Conservation (phyloP, 208 protist genomes). For the Acanthamoeba healyi region DNA sequence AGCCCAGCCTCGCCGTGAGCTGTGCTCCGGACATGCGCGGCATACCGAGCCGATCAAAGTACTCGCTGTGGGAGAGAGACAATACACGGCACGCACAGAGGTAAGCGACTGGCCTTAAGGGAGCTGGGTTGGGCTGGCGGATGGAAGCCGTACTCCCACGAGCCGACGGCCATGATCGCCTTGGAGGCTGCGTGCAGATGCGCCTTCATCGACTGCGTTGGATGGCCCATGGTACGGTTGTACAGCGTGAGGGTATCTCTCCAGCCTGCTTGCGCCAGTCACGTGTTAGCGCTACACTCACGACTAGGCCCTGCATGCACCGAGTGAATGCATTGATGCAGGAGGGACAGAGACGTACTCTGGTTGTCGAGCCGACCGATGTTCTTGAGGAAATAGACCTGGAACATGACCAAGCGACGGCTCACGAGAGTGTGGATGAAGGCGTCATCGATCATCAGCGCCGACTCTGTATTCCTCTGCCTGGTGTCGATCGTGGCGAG, state of each 20-base stretch:
- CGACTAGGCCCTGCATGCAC: no score
- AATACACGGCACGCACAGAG: no score
- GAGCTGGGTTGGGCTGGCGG: no score
- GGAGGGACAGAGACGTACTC: not conserved
- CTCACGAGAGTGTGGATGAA: not conserved
- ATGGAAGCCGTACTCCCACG: conserved; percentile 5
- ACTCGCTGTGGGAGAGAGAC: not conserved
- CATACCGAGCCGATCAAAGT: not conserved
- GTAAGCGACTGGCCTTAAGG: no score
- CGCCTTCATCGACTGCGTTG: not conserved
- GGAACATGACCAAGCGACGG: conserved; percentile 55
- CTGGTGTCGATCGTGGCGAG: not conserved
- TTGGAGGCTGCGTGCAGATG: not conserved
- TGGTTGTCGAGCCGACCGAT: not conserved
- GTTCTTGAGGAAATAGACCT: conserved; percentile 64
- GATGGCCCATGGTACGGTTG: not conserved
- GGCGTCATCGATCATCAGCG: not conserved
- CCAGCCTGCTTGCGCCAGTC: not conserved
- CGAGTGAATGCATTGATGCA: not conserved
- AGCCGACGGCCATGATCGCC: not conserved
- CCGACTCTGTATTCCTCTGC: not conserved
- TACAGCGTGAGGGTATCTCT: not conserved
- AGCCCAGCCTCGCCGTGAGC: not conserved
- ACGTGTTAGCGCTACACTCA: not conserved
- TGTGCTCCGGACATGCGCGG: not conserved